A percentile compares a stretch with the other conserved stretches of the same genome.
phyloP scores from a whole-genome alignment of 2,329 filamentous ascomycete species.

The Ciborinia camelliae region DNA sequence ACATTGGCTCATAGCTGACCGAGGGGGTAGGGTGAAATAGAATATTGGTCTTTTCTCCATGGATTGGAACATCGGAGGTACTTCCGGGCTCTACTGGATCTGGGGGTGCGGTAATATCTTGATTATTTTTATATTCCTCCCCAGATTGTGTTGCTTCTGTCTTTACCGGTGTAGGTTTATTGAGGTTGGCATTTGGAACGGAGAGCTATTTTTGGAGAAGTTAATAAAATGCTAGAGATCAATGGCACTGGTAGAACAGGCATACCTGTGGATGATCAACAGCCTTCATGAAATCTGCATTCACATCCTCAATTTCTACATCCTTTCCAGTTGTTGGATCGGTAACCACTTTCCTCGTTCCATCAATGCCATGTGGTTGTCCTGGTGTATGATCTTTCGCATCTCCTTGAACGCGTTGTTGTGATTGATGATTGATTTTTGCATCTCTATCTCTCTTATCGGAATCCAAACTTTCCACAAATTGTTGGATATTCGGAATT shows the following conservation, averaged over 20 bases:
- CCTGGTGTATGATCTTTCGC: conserved; percentile 45
- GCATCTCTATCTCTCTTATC: conserved; percentile 76
- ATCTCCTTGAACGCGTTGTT: conserved; percentile 38
- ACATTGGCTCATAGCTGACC: conserved; percentile 88
- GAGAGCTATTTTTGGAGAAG: conserved; percentile 54
- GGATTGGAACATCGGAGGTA: conserved; percentile 91
- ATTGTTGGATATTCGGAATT: conserved; percentile 29
- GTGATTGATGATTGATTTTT: conserved; percentile 57
- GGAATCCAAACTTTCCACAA: conserved; percentile 67
- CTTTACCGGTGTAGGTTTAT: conserved; percentile 68
- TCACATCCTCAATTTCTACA: conserved; percentile 80
- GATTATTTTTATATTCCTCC: conserved; percentile 76
- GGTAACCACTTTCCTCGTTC: conserved; percentile 61
- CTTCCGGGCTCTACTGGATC: conserved; percentile 77
- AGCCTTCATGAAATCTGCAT: conserved; percentile 64
- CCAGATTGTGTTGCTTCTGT: conserved; percentile 69
- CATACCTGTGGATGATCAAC: conserved; percentile 69
- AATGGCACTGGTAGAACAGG: neutral
- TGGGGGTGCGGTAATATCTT: conserved; percentile 87
- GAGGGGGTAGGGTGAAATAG: conserved; percentile 93
- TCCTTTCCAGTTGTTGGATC: conserved; percentile 86
- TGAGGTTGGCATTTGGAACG: conserved; percentile 85
- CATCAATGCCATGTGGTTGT: conserved; percentile 38
- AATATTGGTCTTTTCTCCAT: conserved; percentile 94
- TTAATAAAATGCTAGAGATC: conserved; percentile 3